These are phyloP conservation scores for Candida tetrigidarum DNA, from an alignment of 1,139 yeast genomes.

Conservation along the genomic window DNA sequence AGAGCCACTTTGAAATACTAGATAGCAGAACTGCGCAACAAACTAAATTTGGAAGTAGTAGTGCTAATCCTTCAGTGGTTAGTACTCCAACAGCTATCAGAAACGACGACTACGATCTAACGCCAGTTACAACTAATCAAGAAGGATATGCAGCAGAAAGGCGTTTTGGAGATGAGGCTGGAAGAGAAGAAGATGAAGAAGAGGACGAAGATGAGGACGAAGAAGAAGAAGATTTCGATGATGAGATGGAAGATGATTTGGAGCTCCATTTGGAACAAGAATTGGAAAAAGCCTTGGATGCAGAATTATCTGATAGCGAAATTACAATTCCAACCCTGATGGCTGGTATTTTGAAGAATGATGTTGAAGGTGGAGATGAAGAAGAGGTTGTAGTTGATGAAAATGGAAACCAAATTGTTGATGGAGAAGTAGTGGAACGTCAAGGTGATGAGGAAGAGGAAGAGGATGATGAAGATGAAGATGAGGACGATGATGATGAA, in stretches of 20 bases:
- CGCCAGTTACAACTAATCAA: background rate
- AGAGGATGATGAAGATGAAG: constrained; percentile 28
- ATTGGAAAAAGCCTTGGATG: constrained; percentile 41
- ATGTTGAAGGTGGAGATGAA: constrained; percentile 17
- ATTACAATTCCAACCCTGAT: constrained; percentile 14
- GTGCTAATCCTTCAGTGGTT: constrained; percentile 30
- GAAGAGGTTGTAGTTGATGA: constrained; percentile 26
- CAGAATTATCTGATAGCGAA: constrained; percentile 17
- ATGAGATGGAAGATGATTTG: constrained; percentile 17
- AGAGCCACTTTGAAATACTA: constrained; percentile 75
- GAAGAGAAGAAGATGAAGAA: constrained; percentile 24
- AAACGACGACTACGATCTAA: constrained; percentile 12
- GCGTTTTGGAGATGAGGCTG: constrained; percentile 14
- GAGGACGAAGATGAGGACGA: constrained; percentile 24
- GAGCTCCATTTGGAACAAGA: constrained; percentile 28
- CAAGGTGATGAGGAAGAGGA: constrained; percentile 22
- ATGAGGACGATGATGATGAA: constrained; percentile 34
- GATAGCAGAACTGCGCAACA: constrained; percentile 45
- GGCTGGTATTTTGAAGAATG: constrained; percentile 18
- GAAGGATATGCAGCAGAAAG: too few species aligned
- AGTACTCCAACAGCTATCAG: constrained; percentile 20
- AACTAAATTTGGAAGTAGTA: constrained; percentile 21
- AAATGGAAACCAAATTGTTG: constrained; percentile 16
- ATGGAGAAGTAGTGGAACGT: constrained; percentile 13
- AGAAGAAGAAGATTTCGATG: constrained; percentile 28